Evolutionary conservation across 768 basidiomycete species (phyloP).

Genomic region (Pleurotus giganteus): DNA sequence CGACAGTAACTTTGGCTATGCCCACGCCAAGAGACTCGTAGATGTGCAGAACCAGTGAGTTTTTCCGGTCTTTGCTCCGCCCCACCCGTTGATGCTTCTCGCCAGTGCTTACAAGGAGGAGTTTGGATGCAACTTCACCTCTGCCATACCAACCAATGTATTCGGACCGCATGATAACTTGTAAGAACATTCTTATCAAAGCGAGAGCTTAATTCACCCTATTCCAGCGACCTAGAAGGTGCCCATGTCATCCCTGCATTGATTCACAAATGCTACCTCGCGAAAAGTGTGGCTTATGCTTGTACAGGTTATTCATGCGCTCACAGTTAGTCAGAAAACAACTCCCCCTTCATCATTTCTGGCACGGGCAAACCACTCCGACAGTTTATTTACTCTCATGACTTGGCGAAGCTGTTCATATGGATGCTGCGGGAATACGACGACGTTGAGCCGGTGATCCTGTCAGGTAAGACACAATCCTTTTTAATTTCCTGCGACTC

Average conservation of each 20-base stretch:
- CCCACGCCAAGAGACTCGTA: conserved; percentile 93
- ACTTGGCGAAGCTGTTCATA: conserved; percentile 93
- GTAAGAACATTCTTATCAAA: conserved; percentile 35
- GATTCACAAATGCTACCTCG: conserved; percentile 90
- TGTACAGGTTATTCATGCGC: not conserved
- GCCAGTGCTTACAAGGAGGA: conserved; percentile 92
- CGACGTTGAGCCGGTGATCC: conserved; percentile 89
- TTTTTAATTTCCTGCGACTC: conserved; percentile 1
- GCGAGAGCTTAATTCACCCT: conserved; percentile 5
- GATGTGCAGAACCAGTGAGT: conserved; percentile 92
- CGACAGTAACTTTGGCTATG: conserved; percentile 94
- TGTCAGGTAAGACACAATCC: conserved; percentile 59
- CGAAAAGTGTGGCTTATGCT: conserved; percentile 60
- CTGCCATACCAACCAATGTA: conserved; percentile 96
- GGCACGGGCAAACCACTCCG: conserved; percentile 91
- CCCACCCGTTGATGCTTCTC: not conserved
- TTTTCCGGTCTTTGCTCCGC: not conserved
- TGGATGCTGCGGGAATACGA: conserved; percentile 91
- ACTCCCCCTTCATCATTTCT: conserved; percentile 81
- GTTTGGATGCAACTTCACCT: conserved; percentile 92
- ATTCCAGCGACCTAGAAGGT: conserved; percentile 73
- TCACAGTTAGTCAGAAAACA: conserved; percentile 53
- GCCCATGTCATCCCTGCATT: conserved; percentile 95
- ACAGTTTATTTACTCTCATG: conserved; percentile 98
- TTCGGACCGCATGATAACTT: conserved; percentile 96